phyloP scores from a whole-genome alignment of 192 early-diverging fungal species.

The Backusella macrospora region DNA sequence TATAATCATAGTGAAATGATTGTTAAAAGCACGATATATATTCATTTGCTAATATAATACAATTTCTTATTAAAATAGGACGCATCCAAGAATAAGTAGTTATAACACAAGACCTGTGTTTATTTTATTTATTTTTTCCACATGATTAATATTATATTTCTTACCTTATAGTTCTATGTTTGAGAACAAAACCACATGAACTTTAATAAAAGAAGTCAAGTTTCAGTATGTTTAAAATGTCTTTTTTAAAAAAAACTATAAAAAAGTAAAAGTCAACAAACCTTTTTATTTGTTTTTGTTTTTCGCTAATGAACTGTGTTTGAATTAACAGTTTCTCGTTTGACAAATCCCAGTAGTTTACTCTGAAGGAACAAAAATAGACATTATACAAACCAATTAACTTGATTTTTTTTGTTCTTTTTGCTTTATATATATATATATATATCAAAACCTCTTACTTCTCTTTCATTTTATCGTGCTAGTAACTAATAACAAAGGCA shows the following conservation, averaged over 20 bases:
- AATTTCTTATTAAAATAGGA: background rate
- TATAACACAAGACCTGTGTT: background rate
- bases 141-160: background rate
- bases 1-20: background rate
- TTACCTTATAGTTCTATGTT: background rate
- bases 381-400: background rate
- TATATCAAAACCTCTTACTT: background rate
- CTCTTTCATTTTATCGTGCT: background rate
- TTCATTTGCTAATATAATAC: too few species aligned
- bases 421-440: background rate
- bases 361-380: constrained; percentile 4
- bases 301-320: background rate
- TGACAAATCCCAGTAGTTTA: background rate
- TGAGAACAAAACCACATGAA: background rate
- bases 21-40: too few species aligned
- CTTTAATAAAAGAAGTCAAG: background rate
- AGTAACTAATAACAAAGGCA: background rate
- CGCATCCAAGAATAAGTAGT: background rate
- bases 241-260: background rate
- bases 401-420: background rate
- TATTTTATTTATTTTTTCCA: background rate
- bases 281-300: background rate
- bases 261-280: background rate
- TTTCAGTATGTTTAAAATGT: background rate
- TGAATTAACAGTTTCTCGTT: background rate